A percentile compares a stretch with the other conserved stretches of the same genome.
Conservation (phyloP, 495 filamentous ascomycete species). For the Podospora pseudoanserina region DNA sequence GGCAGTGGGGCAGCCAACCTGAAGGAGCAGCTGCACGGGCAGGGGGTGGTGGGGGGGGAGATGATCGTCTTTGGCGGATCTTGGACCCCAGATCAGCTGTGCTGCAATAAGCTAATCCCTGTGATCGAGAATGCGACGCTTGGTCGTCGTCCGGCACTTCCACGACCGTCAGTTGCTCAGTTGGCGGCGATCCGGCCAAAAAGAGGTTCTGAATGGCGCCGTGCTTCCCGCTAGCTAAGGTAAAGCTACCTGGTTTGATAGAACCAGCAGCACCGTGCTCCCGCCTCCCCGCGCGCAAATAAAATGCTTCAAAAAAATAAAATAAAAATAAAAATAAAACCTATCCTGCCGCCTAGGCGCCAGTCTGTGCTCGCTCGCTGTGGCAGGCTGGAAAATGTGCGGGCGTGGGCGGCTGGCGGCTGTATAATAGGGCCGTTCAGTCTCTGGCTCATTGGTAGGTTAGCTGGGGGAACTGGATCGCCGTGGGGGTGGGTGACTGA, state of each 20-base stretch:
- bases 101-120: conserved; percentile 30
- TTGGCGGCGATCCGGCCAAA: conserved; percentile 25
- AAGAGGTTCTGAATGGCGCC: conserved; percentile 9
- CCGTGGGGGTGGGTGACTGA: conserved; percentile 4
- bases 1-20: conserved; percentile 12
- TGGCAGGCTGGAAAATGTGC: neutral
- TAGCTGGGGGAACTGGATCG: neutral
- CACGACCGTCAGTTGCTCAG: conserved; percentile 23
- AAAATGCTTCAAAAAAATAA: too few species aligned
- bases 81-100: conserved; percentile 33
- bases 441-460: neutral
- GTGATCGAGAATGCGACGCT: conserved; percentile 27
- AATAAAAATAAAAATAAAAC: too few species aligned
- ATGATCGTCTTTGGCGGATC: conserved; percentile 32
- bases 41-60: conserved; percentile 11
- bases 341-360: neutral
- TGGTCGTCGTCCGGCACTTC: conserved; percentile 26
- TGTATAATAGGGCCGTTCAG: neutral
- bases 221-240: neutral
- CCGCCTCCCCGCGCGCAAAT: too few species aligned
- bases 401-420: too few species aligned
- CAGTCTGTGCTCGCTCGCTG: neutral
- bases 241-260: too few species aligned
- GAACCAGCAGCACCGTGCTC: too few species aligned
- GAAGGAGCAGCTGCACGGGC: conserved; percentile 19